phyloP scores from a whole-genome alignment of 305 asterid genomes.

The Fraxinus angustifolia region DNA sequence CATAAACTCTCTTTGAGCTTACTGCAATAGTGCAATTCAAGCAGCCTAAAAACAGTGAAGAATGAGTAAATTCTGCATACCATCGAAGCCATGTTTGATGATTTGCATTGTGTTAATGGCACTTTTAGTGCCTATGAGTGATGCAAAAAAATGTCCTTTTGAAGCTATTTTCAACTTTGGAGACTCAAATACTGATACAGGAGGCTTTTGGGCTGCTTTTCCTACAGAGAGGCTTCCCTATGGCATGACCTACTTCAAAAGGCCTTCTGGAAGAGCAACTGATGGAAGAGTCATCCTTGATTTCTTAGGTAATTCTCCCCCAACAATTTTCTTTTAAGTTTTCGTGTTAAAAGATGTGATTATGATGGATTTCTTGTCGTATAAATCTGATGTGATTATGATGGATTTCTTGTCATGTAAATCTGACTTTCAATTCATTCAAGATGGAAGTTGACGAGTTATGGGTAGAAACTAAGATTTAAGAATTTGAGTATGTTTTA shows the following conservation, averaged over 20 bases:
- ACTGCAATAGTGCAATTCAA: background rate
- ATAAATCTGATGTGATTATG: no score
- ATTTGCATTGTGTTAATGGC: conserved; percentile 28
- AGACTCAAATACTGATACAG: conserved; percentile 77
- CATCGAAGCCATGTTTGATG: conserved; percentile 17
- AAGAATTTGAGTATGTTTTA: no score
- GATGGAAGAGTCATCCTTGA: conserved; percentile 79
- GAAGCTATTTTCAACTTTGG: conserved; percentile 79
- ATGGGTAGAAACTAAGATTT: background rate
- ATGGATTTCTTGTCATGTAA: background rate
- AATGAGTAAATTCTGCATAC: conserved; percentile 22
- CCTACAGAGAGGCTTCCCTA: conserved; percentile 51
- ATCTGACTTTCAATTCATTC: background rate
- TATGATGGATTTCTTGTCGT: background rate
- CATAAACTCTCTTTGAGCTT: conserved; percentile 6
- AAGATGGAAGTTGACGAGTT: background rate
- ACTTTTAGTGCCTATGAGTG: conserved; percentile 15
- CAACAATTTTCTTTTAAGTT: background rate
- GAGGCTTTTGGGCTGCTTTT: conserved; percentile 80
- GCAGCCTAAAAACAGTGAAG: background rate
- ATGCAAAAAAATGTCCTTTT: conserved; percentile 46
- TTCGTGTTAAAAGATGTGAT: background rate
- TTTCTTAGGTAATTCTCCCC: conserved; percentile 56
- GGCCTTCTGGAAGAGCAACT: conserved; percentile 62
- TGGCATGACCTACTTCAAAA: conserved; percentile 80